Evolutionary conservation across 2,329 filamentous ascomycete species (phyloP).

Genomic region (Coniochaeta ligniaria): DNA sequence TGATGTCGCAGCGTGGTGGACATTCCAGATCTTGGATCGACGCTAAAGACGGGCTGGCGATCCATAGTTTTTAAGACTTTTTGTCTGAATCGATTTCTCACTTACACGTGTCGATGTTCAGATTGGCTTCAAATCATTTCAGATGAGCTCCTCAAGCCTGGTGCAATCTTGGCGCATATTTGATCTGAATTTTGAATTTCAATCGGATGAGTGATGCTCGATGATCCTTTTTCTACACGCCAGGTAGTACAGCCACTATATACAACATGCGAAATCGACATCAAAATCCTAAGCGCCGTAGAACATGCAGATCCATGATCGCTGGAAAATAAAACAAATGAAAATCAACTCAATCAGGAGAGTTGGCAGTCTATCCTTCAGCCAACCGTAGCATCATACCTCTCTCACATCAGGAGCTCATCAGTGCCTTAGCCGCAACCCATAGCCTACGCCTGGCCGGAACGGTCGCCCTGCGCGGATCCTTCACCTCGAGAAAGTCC

Average conservation of each 20-base stretch:
- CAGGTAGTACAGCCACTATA: too few relatives aligned
- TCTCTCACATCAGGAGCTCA: background rate
- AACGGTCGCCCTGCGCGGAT: slow-evolving; percentile 10
- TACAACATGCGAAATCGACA: background rate
- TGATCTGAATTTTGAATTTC: background rate
- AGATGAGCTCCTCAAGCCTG: too few relatives aligned
- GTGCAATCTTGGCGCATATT: too few relatives aligned
- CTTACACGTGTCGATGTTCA: too few relatives aligned
- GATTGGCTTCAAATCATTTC: too few relatives aligned
- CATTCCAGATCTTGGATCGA: background rate
- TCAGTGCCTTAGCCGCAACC: slow-evolving; percentile 11
- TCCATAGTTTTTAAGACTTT: background rate
- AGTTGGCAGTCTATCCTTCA: background rate
- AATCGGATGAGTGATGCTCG: background rate
- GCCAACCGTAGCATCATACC: background rate
- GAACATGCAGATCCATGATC: background rate
- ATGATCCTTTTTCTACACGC: background rate
- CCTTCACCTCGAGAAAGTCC: background rate
- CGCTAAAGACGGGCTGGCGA: background rate
- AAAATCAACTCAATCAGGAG: background rate
- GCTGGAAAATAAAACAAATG: background rate
- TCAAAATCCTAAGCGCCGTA: background rate
- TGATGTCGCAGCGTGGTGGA: background rate
- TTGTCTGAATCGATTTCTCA: background rate
- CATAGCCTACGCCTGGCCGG: slow-evolving; percentile 8